Base-by-base conservation (phyloP, 176 grass and related monocot species). In the Bonia amplexicaulis region DNA sequence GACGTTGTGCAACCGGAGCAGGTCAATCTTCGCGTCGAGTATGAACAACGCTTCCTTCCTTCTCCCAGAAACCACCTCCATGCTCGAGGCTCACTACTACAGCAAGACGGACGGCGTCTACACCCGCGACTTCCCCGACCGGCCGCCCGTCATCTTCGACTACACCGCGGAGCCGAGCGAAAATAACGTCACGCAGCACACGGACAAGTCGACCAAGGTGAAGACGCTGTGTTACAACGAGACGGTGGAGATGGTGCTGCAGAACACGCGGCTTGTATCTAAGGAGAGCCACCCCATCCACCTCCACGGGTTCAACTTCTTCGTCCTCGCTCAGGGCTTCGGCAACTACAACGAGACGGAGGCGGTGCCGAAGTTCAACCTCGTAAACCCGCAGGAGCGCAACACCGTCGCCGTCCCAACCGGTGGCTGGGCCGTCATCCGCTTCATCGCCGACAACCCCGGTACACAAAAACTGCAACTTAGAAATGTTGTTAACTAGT, bases 11-110 rank as follows among this genome's bases (percentile, higher is more conserved):
- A 3, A 27, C 7, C 1, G 26, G 63, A 42, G 41, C 41, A 9
- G 0, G 6, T 7, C 41, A 1, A 15, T 88, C 1, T 66, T 96
- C 66, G 66, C 91, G 3, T 62, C 87, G 0, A 96, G 91, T 84
- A 96, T 96, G 94, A 96, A 96, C 87, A 96, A 96, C 39, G 85
- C 66, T 1, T 96, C 94, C 16, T 96, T 96, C 85, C 12, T 60
- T 4, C 54, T 80, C n/a, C 94, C 91, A 0, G 58, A 7, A 13
- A 10, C 10, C 19, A 69, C 69, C 7, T 93, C 94, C 26, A 77
- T 96, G 53, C 87, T 96, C 17, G 63, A 91, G 44, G 94, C 94
- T 1, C 85, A 77, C 22, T 87, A 49, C 42, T 1, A 9, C 6
- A 82, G 85, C 48, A 0, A 2, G 19, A 1, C 53, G 5, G 6